Conservation (phyloP, 768 basidiomycete genomes). For the Mycena kentingensis region DNA sequence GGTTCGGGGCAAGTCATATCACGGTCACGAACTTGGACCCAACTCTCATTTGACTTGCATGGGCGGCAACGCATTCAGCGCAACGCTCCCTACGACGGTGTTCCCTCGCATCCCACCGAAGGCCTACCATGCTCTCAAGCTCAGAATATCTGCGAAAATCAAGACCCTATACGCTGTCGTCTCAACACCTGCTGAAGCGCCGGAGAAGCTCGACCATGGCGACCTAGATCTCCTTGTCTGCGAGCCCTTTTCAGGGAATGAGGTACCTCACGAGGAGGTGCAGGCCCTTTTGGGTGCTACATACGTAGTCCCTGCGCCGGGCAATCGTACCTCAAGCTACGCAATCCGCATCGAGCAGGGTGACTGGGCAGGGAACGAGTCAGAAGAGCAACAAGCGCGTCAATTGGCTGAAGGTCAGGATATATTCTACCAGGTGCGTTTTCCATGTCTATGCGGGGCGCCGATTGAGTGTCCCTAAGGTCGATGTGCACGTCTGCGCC, state of each 20-base stretch:
- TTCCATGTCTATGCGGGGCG: not conserved
- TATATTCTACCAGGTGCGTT: constrained; percentile 46
- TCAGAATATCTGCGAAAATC: constrained; percentile 43
- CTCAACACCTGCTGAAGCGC: constrained; percentile 60
- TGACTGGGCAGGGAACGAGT: constrained; percentile 40
- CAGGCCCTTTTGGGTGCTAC: constrained; percentile 48
- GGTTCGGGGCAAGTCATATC: not conserved
- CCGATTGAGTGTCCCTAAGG: constrained; percentile 34
- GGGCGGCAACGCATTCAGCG: constrained; percentile 72
- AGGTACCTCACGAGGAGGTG: constrained; percentile 39
- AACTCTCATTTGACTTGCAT: constrained; percentile 37
- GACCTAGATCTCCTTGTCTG: constrained; percentile 71
- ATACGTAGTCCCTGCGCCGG: constrained; percentile 48
- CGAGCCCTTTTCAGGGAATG: constrained; percentile 36
- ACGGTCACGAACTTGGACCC: not conserved
- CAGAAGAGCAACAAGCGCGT: constrained; percentile 33
- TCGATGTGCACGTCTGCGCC: constrained; percentile 64
- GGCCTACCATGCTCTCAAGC: constrained; percentile 55
- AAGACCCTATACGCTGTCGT: constrained; percentile 51
- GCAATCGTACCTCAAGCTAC: constrained; percentile 63
- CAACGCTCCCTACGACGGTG: constrained; percentile 40
- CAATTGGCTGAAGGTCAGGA: constrained; percentile 25
- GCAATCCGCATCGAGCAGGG: constrained; percentile 49
- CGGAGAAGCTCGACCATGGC: constrained; percentile 65
- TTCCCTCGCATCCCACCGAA: constrained; percentile 65